A percentile compares a stretch with the other conserved stretches of the same genome.
phyloP scores from a whole-genome alignment of 2,329 filamentous ascomycete genomes.

The Aureobasidium sp. region DNA sequence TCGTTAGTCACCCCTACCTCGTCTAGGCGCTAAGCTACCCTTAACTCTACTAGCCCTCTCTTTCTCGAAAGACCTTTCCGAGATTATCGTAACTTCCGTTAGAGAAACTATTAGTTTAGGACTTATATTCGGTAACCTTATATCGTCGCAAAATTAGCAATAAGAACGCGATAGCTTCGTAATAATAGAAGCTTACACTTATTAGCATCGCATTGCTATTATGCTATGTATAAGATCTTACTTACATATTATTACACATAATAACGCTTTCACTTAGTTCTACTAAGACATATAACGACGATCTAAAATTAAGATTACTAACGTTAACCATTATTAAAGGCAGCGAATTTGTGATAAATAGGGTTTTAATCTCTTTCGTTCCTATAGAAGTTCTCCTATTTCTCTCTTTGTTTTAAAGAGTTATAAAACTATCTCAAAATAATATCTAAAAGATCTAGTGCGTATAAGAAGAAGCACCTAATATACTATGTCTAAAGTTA shows the following conservation, averaged over 20 bases:
- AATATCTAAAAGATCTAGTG: background rate
- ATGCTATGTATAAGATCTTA: background rate
- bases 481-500: background rate
- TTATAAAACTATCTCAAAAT: conserved; percentile 3
- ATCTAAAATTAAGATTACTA: too few species aligned
- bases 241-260: background rate
- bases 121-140: background rate
- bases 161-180: background rate
- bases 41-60: background rate
- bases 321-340: too few species aligned
- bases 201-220: background rate
- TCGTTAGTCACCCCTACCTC: background rate
- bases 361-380: too few species aligned
- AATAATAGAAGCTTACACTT: background rate
- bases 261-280: background rate
- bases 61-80: background rate
- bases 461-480: background rate
- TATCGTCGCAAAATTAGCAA: background rate
- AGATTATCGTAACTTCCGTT: background rate
- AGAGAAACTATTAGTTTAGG: background rate
- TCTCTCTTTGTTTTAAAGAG: background rate
- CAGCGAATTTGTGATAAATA: too few species aligned
- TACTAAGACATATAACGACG: background rate
- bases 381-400: background rate
- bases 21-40: background rate